Conservation (phyloP, 331 rosid genomes). For the Prunus yedoensis region DNA sequence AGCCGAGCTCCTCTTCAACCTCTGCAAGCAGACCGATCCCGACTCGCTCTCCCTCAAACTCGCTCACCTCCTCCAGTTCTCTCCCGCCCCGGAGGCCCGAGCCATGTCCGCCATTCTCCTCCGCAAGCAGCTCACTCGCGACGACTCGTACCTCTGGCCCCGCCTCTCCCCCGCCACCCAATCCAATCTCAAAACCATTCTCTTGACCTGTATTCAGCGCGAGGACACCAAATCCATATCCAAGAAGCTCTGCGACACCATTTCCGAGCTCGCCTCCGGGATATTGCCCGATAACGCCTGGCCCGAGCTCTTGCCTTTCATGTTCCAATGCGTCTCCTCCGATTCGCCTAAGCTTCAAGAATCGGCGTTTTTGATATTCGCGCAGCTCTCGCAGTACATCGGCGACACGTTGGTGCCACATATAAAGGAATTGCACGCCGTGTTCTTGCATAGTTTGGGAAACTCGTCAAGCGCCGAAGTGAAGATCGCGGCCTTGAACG, state of each 20-base stretch:
- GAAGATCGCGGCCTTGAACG: conserved; percentile 79
- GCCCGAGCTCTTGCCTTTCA: conserved; percentile 90
- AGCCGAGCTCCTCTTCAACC: conserved; percentile 83
- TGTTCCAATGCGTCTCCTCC: conserved; percentile 90
- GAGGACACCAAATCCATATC: conserved; percentile 73
- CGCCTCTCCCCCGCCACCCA: conserved; percentile 60
- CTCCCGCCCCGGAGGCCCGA: conserved; percentile 69
- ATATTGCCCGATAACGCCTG: conserved; percentile 81
- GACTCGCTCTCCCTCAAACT: conserved; percentile 77
- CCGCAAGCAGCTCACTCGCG: conserved; percentile 91
- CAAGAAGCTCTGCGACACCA: conserved; percentile 84
- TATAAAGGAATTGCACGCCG: conserved; percentile 73
- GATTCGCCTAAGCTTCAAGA: conserved; percentile 81
- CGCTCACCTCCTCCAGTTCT: conserved; percentile 81
- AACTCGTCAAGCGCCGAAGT: conserved; percentile 64
- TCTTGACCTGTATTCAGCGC: conserved; percentile 65
- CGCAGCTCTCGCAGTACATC: conserved; percentile 87
- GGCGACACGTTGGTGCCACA: conserved; percentile 79
- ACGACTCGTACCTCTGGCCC: conserved; percentile 91
- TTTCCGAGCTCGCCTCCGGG: conserved; percentile 91
- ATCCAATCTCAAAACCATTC: conserved; percentile 68
- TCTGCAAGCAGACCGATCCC: conserved; percentile 94
- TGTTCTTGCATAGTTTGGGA: conserved; percentile 71
- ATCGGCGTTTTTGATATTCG: conserved; percentile 81
- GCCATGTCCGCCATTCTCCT: conserved; percentile 97